Evolutionary conservation across 352 stramenopile species (phyloP), one percentile per base, ranked within the genome.

Genomic region (Globisporangium alternatum): DNA sequence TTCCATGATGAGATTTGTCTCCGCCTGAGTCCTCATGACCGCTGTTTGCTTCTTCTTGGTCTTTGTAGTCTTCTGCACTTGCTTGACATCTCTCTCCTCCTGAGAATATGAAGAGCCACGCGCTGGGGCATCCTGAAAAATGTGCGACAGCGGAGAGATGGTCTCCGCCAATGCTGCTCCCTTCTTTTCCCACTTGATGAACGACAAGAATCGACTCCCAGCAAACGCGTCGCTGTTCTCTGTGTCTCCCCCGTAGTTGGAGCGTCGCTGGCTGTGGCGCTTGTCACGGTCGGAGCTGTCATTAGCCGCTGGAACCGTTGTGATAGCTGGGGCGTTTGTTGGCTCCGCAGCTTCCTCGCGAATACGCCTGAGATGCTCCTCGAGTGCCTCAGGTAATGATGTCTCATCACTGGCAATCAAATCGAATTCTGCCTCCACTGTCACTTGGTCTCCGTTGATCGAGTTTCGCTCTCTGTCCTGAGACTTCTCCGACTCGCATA

Each of bases 141-240:
- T 62, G 53, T 47, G 52, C 10, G 53, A 21, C 39, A 66, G 19
- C 3, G 31, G 4, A 8, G 52, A 39, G 3, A 31, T 30, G 12
- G 17, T 39, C 15, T 54, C 35, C 9, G 19, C 28, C 5, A 25
- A 8, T 39, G 51, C n/a, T 13, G 53, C 22, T 5, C 51, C 61
- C 22, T 59, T 55, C 61, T 66, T 66, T 44, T 66, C 61, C 61
- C 61, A 66, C 53, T 60, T 48, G 61, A 66, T 66, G 25, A 62
- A 66, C 52, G 61, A 45, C 52, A 60, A 52, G 25, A 66, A 66
- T 2, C 41, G 51, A 39, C 61, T 66, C 3, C 61, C 53, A 28
- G 61, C 33, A 22, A 66, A 33, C 9, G 55, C 45, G 21, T 57
- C 31, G 17, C 30, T 48, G 21, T 30, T 15, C 4, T 43, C 44